A percentile compares a stretch with the other conserved stretches of the same genome.
Evolutionary conservation across 441 rosid species (phyloP).

Genomic region (Populus hybrid): DNA sequence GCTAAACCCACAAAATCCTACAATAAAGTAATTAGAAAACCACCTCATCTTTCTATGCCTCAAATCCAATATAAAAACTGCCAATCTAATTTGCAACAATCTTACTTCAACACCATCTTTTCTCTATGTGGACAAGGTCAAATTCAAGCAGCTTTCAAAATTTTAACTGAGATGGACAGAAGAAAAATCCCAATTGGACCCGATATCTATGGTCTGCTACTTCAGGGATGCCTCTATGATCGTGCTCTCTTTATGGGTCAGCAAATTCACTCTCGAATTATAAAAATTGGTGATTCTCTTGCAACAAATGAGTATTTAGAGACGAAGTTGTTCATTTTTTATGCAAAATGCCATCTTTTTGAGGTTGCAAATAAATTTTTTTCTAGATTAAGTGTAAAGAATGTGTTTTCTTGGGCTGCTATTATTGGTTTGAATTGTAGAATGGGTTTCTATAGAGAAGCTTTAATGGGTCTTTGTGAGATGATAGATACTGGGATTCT

Average conservation of each 20-base stretch:
- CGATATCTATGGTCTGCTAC: conserved; percentile 62
- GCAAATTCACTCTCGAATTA: conserved; percentile 76
- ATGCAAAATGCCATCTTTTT: conserved; percentile 56
- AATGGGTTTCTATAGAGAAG: conserved; percentile 45
- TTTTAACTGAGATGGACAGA: conserved; percentile 51
- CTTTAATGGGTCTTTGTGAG: conserved; percentile 52
- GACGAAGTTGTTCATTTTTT: conserved; percentile 64
- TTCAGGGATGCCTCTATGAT: conserved; percentile 69
- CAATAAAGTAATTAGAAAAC: background rate
- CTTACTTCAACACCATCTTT: conserved; percentile 47
- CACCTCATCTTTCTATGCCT: conserved; percentile 14
- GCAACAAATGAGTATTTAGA: conserved; percentile 57
- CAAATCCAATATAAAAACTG: conserved; percentile 18
- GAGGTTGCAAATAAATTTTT: conserved; percentile 47
- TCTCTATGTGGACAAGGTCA: conserved; percentile 57
- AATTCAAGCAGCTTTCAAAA: conserved; percentile 49
- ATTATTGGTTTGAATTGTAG: conserved; percentile 66
- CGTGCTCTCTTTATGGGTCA: conserved; percentile 52
- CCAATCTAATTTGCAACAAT: conserved; percentile 18
- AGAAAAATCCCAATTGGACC: conserved; percentile 40
- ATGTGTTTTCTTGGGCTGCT: conserved; percentile 88
- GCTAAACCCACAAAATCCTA: conserved; percentile 14
- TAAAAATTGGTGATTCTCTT: conserved; percentile 55
- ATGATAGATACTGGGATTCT: conserved; percentile 49
- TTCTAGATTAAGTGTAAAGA: conserved; percentile 35